These are phyloP conservation scores for Colletotrichum endophyticum DNA, from an alignment of 2,329 filamentous ascomycete genomes.

Conservation along the genomic window DNA sequence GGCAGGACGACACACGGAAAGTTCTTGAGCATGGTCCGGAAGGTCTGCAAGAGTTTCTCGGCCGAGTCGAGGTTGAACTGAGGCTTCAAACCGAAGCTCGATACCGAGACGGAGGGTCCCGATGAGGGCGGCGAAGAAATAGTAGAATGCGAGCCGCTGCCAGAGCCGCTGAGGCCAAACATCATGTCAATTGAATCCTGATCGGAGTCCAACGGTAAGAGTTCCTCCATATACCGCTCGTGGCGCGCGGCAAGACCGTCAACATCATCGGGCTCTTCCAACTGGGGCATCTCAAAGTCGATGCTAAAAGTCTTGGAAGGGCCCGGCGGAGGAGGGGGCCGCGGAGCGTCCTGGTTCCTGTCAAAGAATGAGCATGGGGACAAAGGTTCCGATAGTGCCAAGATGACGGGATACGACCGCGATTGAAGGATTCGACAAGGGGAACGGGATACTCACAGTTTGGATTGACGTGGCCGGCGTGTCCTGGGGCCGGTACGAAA, in stretches of 20 bases:
- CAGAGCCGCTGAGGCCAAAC: slow-evolving; percentile 3
- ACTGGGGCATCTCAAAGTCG: slow-evolving; percentile 51
- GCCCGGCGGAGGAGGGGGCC: slow-evolving; percentile 36
- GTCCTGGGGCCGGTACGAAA: slow-evolving; percentile 55
- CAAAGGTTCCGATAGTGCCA: neutral
- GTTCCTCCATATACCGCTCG: slow-evolving; percentile 42
- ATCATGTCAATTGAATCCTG: slow-evolving; percentile 13
- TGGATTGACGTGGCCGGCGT: slow-evolving; percentile 49
- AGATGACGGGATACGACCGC: neutral
- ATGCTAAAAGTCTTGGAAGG: slow-evolving; percentile 58
- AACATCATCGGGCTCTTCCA: slow-evolving; percentile 42
- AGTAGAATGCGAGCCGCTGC: neutral
- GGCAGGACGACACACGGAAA: slow-evolving; percentile 50
- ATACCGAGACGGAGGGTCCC: slow-evolving; percentile 33
- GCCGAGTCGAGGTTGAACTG: slow-evolving; percentile 63
- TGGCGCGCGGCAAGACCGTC: slow-evolving; percentile 49
- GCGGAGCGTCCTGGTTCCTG: slow-evolving; percentile 20
- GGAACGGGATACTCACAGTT: slow-evolving; percentile 40
- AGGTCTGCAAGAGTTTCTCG: slow-evolving; percentile 46
- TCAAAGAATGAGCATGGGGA: slow-evolving; percentile 23
- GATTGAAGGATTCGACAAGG: neutral
- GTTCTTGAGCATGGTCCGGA: slow-evolving; percentile 46
- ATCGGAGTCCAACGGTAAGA: slow-evolving; percentile 37
- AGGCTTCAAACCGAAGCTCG: slow-evolving; percentile 49
- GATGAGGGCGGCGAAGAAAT: slow-evolving; percentile 25